These are phyloP conservation scores for Asterella californica DNA, from an alignment of 225 moss, liverwort and hornwort genomes.

Conservation along the genomic window DNA sequence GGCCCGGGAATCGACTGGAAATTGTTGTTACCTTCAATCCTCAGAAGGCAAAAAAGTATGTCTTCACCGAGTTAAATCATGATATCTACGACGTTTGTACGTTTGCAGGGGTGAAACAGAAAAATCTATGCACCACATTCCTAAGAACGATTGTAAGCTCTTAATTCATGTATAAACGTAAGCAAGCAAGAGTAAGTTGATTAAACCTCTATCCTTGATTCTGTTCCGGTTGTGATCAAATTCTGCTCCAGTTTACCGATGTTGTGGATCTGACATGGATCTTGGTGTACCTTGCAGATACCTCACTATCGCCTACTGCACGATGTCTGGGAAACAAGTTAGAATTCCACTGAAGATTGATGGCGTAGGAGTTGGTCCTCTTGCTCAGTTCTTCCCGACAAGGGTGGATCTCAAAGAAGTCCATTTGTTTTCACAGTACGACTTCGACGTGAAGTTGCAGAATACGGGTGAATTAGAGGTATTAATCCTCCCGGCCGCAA, in stretches of 20 bases:
- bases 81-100: not conserved
- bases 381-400: conserved; percentile 65
- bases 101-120: not conserved
- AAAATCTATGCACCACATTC: too few species aligned
- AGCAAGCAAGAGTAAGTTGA: too few species aligned
- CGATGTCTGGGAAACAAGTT: conserved; percentile 69
- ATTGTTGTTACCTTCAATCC: conserved; percentile 68
- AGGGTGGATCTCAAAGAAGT: conserved; percentile 76
- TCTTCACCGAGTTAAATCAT: not conserved
- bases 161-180: too few species aligned
- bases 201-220: not conserved
- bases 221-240: not conserved
- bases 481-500: not conserved
- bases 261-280: not conserved
- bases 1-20: conserved; percentile 73
- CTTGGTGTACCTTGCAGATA: conserved; percentile 46
- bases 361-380: conserved; percentile 71
- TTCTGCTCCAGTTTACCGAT: not conserved
- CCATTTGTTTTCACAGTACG: conserved; percentile 57
- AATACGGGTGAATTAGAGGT: conserved; percentile 82
- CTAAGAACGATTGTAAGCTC: too few species aligned
- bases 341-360: conserved; percentile 54
- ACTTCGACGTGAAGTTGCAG: conserved; percentile 64
- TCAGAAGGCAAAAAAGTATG: conserved; percentile 56
- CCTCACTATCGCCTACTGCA: conserved; percentile 69